phyloP scores from a whole-genome alignment of 139 green algal genomes.

The Diplosphaera chodatii region DNA sequence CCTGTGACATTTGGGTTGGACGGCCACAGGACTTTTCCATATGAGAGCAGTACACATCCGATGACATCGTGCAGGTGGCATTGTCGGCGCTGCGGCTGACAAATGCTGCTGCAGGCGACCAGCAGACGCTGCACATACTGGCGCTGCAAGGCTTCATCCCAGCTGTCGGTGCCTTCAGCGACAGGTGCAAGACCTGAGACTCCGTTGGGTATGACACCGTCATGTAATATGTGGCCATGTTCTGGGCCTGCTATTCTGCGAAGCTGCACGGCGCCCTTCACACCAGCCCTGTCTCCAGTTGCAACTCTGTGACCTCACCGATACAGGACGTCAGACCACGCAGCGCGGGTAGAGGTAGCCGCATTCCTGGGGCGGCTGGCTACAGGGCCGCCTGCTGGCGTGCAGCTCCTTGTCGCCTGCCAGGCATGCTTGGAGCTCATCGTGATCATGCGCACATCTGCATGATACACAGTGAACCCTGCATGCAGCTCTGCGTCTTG shows the following conservation, averaged over 20 bases:
- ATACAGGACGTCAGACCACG: background rate
- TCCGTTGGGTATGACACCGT: too few relatives aligned
- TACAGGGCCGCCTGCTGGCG: constrained; percentile 21
- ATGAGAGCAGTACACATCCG: too few relatives aligned
- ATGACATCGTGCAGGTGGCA: constrained; percentile 33
- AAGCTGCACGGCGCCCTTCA: background rate
- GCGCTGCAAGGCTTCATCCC: constrained; percentile 74
- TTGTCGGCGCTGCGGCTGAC: constrained; percentile 54
- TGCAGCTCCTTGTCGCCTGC: constrained; percentile 71
- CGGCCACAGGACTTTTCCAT: too few relatives aligned
- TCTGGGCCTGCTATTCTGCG: too few relatives aligned
- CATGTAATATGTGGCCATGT: too few relatives aligned
- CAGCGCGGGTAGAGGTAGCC: background rate
- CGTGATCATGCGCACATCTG: too few relatives aligned
- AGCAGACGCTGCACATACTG: constrained; percentile 37
- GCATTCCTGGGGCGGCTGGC: background rate
- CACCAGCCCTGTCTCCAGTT: too few relatives aligned
- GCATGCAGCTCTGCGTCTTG: too few relatives aligned
- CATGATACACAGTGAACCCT: too few relatives aligned
- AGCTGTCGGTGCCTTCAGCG: constrained; percentile 30
- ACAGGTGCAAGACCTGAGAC: too few relatives aligned
- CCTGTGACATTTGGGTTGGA: background rate
- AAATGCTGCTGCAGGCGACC: constrained; percentile 31
- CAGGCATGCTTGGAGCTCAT: too few relatives aligned
- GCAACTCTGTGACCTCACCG: too few relatives aligned